Percentiles rank a stretch among this genome's conserved stretches.
Conservation (phyloP, 2,329 filamentous ascomycete species). For the Calonectria pseudoturangicola region DNA sequence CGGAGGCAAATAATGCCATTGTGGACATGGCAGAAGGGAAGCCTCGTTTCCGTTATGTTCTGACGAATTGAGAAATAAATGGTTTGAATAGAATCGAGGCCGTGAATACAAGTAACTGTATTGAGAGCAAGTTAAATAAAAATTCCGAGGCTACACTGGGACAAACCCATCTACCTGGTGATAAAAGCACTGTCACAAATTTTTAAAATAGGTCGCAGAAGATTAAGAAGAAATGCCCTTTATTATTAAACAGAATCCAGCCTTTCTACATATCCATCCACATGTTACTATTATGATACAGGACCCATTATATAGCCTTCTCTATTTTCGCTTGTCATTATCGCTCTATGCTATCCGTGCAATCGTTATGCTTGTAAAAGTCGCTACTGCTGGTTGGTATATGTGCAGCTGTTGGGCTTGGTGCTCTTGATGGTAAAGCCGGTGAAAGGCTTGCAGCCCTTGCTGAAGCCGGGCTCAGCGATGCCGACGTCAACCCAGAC, state of each 20-base stretch:
- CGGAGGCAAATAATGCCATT: too few relatives aligned
- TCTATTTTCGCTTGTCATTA: neutral
- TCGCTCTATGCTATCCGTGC: too few relatives aligned
- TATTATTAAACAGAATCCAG: neutral
- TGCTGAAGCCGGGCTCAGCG: slow-evolving; percentile 59
- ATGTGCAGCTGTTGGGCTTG: slow-evolving; percentile 61
- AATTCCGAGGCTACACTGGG: neutral
- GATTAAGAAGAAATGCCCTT: too few relatives aligned
- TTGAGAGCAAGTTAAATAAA: too few relatives aligned
- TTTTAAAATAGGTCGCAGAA: too few relatives aligned
- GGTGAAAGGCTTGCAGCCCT: slow-evolving; percentile 61
- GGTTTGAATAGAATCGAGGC: too few relatives aligned
- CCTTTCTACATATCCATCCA: neutral
- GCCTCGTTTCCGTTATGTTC: too few relatives aligned
- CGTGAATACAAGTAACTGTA: too few relatives aligned
- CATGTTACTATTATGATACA: neutral
- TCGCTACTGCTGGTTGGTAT: slow-evolving; percentile 45
- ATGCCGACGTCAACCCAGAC: slow-evolving; percentile 61
- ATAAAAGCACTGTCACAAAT: too few relatives aligned
- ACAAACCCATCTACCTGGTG: neutral
- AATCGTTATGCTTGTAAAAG: neutral
- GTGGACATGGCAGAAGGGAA: too few relatives aligned
- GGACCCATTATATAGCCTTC: neutral
- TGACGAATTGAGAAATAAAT: too few relatives aligned
- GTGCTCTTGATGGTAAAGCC: slow-evolving; percentile 55